phyloP scores from a whole-genome alignment of 164 flowering plant genomes.

The Amborella trichopoda region DNA sequence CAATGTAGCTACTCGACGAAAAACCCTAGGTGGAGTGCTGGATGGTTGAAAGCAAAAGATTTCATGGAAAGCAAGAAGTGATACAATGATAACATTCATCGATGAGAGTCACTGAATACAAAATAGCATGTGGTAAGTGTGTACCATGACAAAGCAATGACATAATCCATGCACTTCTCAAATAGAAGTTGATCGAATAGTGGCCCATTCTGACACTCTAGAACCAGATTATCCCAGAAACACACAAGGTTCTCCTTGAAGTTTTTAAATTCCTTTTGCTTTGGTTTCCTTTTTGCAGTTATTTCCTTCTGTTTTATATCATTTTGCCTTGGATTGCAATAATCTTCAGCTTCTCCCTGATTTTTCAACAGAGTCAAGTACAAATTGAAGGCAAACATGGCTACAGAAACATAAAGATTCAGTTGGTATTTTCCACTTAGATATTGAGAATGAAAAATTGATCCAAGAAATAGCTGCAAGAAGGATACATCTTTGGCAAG shows the following conservation, averaged over 20 bases:
- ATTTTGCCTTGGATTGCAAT: conserved; percentile 65
- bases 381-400: conserved; percentile 2
- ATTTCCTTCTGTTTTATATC: no score
- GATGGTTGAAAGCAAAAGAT: no score
- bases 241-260: conserved; percentile 76
- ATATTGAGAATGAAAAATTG: not conserved
- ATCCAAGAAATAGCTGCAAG: not conserved
- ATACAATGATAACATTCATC: conserved; percentile 3
- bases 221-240: conserved; percentile 77
- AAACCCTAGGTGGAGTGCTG: conserved; percentile 98
- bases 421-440: not conserved
- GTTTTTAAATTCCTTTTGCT: conserved; percentile 71
- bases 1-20: conserved; percentile 79
- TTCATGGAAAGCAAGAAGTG: no score
- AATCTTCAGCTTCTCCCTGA: conserved; percentile 84
- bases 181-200: conserved; percentile 70
- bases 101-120: no score
- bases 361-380: conserved; percentile 13
- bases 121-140: conserved; percentile 18
- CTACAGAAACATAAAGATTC: conserved; percentile 1
- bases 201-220: conserved; percentile 87
- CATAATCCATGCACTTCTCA: conserved; percentile 91
- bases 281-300: no score
- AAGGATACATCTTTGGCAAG: conserved; percentile 66
- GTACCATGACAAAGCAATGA: conserved; percentile 91